Base-by-base conservation (phyloP, 2,329 filamentous ascomycete genomes). In the Stachybotrys chartarum region DNA sequence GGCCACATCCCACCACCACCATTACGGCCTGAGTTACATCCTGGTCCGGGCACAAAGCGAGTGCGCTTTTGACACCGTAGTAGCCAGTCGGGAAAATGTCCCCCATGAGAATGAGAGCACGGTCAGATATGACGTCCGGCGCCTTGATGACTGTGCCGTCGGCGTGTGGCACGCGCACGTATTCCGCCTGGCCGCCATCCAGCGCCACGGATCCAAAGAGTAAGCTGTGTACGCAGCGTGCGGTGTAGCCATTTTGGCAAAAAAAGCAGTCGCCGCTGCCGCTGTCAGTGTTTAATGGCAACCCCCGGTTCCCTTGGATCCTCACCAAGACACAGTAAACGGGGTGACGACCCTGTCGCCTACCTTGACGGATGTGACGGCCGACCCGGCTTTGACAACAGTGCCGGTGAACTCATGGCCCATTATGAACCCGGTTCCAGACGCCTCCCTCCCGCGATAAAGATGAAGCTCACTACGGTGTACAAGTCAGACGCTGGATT, bases 81-180 rank as follows among this genome's bases (percentile, higher is more conserved):
- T 84, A 96, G 7, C 92, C 89, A 0, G 86, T 90, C 1, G 91
- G 91, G 71, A 94, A 96, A 64, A 96, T 95, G 67, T 96, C 91
- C 16, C 90, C 91, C 91, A 96, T 96, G 30, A 96, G 79, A 7
- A 95, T 84, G 51, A 95, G 78, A 42, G 84, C 84, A 60, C 88
- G 81, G 61, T 93, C 86, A 18, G 86, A 82, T 56, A 95, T 87
- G n/a, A 61, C 64, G 8, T 80, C 82, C 1, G 82, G 71, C 0
- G 90, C 86, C 64, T 86, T 87, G 66, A 91, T 80, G n/a, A 87
- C 82, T 1, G 90, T 95, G 42, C 84, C 84, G 65, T 96, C 91
- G 11, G 91, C 91, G 54, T 87, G 75, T 0, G 92, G 92, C 14
- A 96, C 81, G 39, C 90, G 85, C 53, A 92, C 87, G 67, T 86